These are phyloP conservation scores for Fusarium newnesense DNA, from an alignment of 2,329 filamentous ascomycete species.

Conservation along the genomic window DNA sequence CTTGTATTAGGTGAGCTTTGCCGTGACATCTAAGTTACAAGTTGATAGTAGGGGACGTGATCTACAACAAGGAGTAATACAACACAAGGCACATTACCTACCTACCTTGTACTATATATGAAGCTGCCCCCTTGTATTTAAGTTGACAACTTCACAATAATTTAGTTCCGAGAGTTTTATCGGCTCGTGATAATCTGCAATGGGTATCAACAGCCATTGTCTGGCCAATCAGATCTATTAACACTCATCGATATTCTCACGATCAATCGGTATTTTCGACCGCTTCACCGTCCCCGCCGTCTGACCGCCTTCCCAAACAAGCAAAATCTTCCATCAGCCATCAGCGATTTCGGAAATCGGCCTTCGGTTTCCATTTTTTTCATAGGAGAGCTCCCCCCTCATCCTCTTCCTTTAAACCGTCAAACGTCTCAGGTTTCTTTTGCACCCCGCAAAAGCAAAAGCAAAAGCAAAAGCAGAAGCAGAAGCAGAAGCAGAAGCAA, in stretches of 20 bases:
- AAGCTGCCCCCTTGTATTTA: neutral
- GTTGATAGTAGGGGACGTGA: neutral
- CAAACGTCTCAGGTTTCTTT: conserved; percentile 19
- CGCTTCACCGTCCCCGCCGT: conserved; percentile 18
- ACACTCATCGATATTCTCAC: neutral
- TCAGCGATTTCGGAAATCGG: conserved; percentile 28
- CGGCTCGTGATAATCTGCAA: neutral
- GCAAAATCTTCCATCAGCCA: conserved; percentile 13
- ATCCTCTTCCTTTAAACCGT: conserved; percentile 26
- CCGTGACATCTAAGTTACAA: neutral
- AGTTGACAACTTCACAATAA: neutral
- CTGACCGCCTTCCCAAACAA: conserved; percentile 30
- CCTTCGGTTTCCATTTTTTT: conserved; percentile 29
- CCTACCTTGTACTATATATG: neutral
- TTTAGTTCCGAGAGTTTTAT: neutral
- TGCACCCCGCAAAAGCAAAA: conserved; percentile 3
- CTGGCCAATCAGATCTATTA: conserved; percentile 17
- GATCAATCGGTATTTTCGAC: conserved; percentile 18
- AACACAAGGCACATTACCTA: neutral
- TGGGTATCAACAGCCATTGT: neutral
- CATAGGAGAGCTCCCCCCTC: conserved; percentile 29
- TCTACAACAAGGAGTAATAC: neutral
- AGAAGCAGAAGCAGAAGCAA: neutral
- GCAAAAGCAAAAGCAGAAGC: neutral
- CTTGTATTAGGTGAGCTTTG: neutral